Percentiles rank a stretch among this genome's conserved stretches.
Evolutionary conservation across 2,329 filamentous ascomycete genomes (phyloP).

Genomic region (Onygena corvina): DNA sequence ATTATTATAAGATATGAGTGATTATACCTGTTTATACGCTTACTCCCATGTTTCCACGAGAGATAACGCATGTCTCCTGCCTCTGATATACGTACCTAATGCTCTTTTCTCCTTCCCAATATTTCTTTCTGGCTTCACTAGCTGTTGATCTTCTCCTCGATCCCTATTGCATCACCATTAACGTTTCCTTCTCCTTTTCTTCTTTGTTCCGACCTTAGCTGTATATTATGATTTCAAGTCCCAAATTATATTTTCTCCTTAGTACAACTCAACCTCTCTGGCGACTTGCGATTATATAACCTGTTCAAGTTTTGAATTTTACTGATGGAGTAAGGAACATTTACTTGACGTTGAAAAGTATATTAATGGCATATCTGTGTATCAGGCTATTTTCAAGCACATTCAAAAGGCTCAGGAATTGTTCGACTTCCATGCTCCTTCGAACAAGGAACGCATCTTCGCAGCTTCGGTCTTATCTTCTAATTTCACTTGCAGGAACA

Average conservation of each 20-base stretch:
- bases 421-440: conserved; percentile 50
- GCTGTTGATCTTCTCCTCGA: conserved; percentile 14
- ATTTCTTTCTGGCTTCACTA: conserved; percentile 20
- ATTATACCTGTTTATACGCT: not conserved
- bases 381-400: not conserved
- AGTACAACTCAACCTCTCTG: not conserved
- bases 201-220: conserved; percentile 14
- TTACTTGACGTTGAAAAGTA: too few species aligned
- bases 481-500: conserved; percentile 66
- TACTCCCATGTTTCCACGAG: not conserved
- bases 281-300: too few species aligned
- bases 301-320: not conserved
- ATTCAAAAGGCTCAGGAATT: not conserved
- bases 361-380: too few species aligned
- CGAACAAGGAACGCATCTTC: conserved; percentile 56
- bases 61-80: not conserved
- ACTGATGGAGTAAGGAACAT: too few species aligned
- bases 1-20: conserved; percentile 5
- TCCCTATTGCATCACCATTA: conserved; percentile 13
- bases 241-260: conserved; percentile 1
- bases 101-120: conserved; percentile 20
- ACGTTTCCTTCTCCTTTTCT: conserved; percentile 20
- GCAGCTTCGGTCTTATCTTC: conserved; percentile 56
- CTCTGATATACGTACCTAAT: conserved; percentile 14
- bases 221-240: not conserved